Evolutionary conservation across 176 grass and related monocot species (phyloP), one percentile per base, ranked within the genome.

Genomic region (Triticum monococcum): DNA sequence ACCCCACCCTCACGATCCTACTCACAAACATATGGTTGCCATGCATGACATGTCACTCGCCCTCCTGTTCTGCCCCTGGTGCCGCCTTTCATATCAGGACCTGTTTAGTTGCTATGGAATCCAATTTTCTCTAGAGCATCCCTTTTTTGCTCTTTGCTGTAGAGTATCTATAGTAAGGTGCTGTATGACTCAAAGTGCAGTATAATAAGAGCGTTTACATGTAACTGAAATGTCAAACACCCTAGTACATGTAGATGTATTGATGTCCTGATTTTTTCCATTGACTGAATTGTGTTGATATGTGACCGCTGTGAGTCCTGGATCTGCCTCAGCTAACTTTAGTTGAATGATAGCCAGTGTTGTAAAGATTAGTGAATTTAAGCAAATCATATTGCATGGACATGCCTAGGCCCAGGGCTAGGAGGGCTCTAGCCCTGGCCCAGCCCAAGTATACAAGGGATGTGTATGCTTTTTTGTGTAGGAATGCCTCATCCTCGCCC

Each of bases 321-420:
- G 57, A 8, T 64, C 59, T 36, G 36, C 77, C 73, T 76, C 26
- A 54, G 46, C 40, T 61, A 63, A 60, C 36, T 14, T 64, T 80
- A 80, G 77, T 64, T 40, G 77, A 76, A 31, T 50, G 48, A 56
- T 56, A 52, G 74, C 48, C 74, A 33, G 17, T 77, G 9, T 20
- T 77, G 54, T 37, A 78, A 78, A 61, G 10, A 12, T 82, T 71
- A n/a, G 50, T 61, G n/a, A 72, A 72, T 60, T 81, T 72, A 78
- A 56, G 31, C 76, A 37, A 78, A 60, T 60, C 7, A 8, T 14
- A 61, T 61, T 72, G 23, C 32, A 37, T 60, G 54, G 54, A 22
- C 54, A 59, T 54, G 50, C 50, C 48, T 54, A 54, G 16, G 50
- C 50, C 50, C 50, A 54, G 50, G 50, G 50, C 50, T 54, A 52